Base-by-base conservation (phyloP, 1,284 basidiomycete species). In the Apiotrichum akiyoshidainum region DNA sequence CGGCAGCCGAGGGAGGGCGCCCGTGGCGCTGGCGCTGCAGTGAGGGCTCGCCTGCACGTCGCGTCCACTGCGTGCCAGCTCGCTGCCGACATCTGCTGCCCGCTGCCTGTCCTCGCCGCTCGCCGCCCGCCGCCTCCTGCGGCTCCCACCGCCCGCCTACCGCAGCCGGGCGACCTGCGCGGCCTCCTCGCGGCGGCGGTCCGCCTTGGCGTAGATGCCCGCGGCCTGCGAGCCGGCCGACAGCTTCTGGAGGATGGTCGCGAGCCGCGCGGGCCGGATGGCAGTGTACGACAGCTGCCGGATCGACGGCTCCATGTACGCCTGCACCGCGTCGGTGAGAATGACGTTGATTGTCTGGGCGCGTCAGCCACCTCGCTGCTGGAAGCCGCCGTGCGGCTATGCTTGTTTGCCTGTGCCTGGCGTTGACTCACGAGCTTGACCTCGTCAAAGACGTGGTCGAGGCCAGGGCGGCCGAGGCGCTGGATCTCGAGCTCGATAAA, bases 401-500 rank as follows among this genome's bases (percentile, higher is more conserved):
- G 26, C 26, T 3, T 31, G 4, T 31, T 31, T 7, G 26, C 26
- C 26, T 21, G 14, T 42, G 14, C 10, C n/a, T n/a, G n/a, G n/a
- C n/a, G n/a, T n/a, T n/a, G 5, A 81, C 87, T 71, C 75, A 92
- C 93, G 67, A 85, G 81, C 54, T 87, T 87, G 57, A 97, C 80
- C 75, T 95, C 92, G 33, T 81, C 77, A 72, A 97, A 95, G 11
- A 87, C 86, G n/a, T 84, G 79, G 52, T 82, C 83, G 22, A 95
- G 81, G 66, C 88, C 85, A 1, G 82, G 78, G 66, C 87, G 83
- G 37, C 87, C 88, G 58, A 88, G 85, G 41, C 85, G 80, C 66
- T 84, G 85, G 66, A 93, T 84, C 69, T 92, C 88, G 19, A 85
- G 84, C 65, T 94, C 89, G 57, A 95, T 82, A 75, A 93, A 94